Conservation (phyloP, 768 basidiomycete genomes). For the Dioszegia aurantiaca region DNA sequence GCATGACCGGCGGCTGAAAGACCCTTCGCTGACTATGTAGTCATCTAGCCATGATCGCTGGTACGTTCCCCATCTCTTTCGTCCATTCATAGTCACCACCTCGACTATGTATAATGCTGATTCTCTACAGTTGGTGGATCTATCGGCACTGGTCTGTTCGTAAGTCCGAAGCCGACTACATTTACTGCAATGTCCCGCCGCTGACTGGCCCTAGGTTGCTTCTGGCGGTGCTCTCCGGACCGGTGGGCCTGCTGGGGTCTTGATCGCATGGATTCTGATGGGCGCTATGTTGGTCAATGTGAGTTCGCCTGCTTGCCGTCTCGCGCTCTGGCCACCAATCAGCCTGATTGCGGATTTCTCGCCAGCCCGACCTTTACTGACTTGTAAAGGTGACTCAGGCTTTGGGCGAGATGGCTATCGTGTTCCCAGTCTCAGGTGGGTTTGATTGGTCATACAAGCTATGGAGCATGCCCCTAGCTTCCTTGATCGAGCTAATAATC, state of each 20-base stretch:
- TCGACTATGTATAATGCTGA: too few species aligned
- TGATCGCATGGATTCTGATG: slow-evolving; percentile 76
- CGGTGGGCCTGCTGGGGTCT: slow-evolving; percentile 82
- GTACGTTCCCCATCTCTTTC: too few species aligned
- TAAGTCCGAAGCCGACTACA: slow-evolving; percentile 58
- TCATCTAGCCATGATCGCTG: slow-evolving; percentile 42
- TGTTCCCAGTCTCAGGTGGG: slow-evolving; percentile 54
- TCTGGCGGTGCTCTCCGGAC: slow-evolving; percentile 43
- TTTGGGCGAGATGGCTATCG: slow-evolving; percentile 68
- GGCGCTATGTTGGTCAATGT: slow-evolving; percentile 64
- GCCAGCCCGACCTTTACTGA: not conserved
- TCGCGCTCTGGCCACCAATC: too few species aligned
- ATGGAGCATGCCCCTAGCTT: too few species aligned
- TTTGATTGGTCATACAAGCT: too few species aligned
- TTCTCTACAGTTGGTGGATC: slow-evolving; percentile 46
- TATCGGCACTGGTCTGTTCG: slow-evolving; percentile 51
- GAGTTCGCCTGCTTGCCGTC: slow-evolving; percentile 9
- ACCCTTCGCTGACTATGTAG: too few species aligned
- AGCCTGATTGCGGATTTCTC: too few species aligned
- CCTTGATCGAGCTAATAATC: slow-evolving; percentile 40
- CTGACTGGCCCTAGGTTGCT: not conserved
- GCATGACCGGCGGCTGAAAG: too few species aligned
- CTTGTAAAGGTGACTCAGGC: slow-evolving; percentile 57
- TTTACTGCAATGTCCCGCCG: slow-evolving; percentile 47
- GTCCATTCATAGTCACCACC: too few species aligned